These are phyloP conservation scores for Allium sativum DNA, from an alignment of 106 monocot genomes.

Conservation along the genomic window DNA sequence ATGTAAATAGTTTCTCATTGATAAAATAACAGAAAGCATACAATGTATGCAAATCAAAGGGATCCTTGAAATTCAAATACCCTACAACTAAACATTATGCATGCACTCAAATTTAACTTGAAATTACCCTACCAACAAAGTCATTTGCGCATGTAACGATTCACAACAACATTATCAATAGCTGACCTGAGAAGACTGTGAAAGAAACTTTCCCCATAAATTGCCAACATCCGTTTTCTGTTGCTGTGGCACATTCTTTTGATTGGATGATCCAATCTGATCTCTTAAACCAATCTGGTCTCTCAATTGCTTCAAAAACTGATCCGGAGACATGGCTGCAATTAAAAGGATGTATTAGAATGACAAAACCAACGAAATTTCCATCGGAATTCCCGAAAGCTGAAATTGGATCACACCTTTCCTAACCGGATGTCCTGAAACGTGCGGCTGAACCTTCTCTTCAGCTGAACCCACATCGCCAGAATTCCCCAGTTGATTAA, in stretches of 20 bases:
- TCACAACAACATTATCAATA: neutral
- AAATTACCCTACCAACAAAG: no score
- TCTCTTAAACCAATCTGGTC: neutral
- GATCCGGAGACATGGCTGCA: neutral
- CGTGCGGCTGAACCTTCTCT: neutral
- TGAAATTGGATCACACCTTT: conserved; percentile 3
- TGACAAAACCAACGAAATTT: neutral
- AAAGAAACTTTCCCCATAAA: conserved; percentile 44
- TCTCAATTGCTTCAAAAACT: conserved; percentile 10
- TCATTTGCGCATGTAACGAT: no score
- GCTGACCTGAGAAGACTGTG: conserved; percentile 36
- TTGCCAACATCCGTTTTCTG: conserved; percentile 10
- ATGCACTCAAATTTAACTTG: no score
- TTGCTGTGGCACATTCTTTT: conserved; percentile 6
- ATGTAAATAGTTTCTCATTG: no score
- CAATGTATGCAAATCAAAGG: no score
- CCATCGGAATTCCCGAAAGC: neutral
- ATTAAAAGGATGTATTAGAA: neutral
- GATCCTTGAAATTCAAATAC: no score
- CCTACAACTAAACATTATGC: no score
- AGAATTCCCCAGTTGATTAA: neutral
- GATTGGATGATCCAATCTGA: neutral
- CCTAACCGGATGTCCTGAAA: neutral
- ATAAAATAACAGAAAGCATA: no score
- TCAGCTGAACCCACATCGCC: neutral